A percentile compares a stretch with the other conserved stretches of the same genome.
Evolutionary conservation across 805 yeast species (phyloP).

Genomic region (Saccharomycopsis oosterbeekiorum): DNA sequence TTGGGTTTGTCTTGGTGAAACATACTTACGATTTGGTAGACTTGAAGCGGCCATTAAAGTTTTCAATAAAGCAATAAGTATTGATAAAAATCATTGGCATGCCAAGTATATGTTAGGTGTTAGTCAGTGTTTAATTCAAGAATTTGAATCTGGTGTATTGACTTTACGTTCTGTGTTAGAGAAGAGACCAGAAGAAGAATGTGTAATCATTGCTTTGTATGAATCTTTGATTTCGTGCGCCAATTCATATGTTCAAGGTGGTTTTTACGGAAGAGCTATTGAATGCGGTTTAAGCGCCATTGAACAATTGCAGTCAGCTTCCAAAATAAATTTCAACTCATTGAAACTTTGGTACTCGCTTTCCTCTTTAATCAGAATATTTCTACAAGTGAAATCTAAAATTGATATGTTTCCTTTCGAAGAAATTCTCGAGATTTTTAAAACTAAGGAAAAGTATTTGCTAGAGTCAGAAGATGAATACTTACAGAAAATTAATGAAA

Average conservation of each 20-base stretch:
- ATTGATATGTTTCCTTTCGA: slow-evolving; percentile 41
- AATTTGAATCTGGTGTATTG: slow-evolving; percentile 50
- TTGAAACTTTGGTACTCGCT: slow-evolving; percentile 59
- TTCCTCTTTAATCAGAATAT: slow-evolving; percentile 46
- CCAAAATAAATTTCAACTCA: slow-evolving; percentile 29
- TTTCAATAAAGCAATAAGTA: slow-evolving; percentile 50
- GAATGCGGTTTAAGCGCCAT: slow-evolving; percentile 29
- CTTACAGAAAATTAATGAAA: slow-evolving; percentile 19
- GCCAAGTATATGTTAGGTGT: slow-evolving; percentile 60
- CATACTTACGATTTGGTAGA: slow-evolving; percentile 77
- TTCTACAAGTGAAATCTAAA: slow-evolving; percentile 46
- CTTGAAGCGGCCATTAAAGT: slow-evolving; percentile 81
- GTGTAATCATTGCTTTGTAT: slow-evolving; percentile 42
- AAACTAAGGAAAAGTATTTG: background rate
- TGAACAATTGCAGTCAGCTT: slow-evolving; percentile 31
- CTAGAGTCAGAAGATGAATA: slow-evolving; percentile 16
- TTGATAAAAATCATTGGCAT: slow-evolving; percentile 44
- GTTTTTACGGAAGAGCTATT: slow-evolving; percentile 53
- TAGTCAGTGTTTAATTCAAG: slow-evolving; percentile 53
- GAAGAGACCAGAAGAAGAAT: slow-evolving; percentile 37
- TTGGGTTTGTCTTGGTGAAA: slow-evolving; percentile 97
- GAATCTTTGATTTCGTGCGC: slow-evolving; percentile 51
- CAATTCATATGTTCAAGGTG: slow-evolving; percentile 39
- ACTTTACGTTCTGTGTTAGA: slow-evolving; percentile 35
- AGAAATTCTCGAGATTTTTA: slow-evolving; percentile 24